Conservation (phyloP, 1,284 basidiomycete genomes). For the Phellopilus nigrolimitatus region DNA sequence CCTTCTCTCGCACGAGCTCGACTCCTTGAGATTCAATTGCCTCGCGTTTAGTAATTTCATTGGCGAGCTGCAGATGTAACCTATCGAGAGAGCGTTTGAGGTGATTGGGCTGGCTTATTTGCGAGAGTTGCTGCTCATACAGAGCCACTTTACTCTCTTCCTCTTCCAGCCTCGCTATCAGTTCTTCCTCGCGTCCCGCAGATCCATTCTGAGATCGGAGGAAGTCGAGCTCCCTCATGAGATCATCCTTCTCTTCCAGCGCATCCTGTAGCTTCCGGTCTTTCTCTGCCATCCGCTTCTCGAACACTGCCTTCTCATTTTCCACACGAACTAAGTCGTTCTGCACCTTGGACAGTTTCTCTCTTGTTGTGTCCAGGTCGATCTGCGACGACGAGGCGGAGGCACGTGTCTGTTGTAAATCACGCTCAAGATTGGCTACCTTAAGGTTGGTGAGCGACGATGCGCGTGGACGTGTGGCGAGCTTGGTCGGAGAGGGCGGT, state of each 20-base stretch:
- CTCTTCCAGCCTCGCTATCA: conserved; percentile 58
- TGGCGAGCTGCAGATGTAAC: conserved; percentile 38
- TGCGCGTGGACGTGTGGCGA: conserved; percentile 38
- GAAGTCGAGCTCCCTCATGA: conserved; percentile 40
- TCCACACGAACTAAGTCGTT: conserved; percentile 45
- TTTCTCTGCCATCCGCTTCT: conserved; percentile 39
- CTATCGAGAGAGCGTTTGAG: conserved; percentile 37
- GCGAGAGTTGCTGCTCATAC: conserved; percentile 41
- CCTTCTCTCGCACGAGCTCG: conserved; percentile 40
- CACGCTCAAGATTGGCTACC: conserved; percentile 47
- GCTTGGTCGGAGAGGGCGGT: conserved; percentile 28
- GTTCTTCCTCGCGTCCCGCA: conserved; percentile 45
- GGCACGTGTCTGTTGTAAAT: conserved; percentile 43
- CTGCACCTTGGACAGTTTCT: conserved; percentile 46
- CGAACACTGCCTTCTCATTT: conserved; percentile 55
- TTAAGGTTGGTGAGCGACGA: conserved; percentile 47
- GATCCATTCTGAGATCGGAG: conserved; percentile 31
- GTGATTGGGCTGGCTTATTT: conserved; percentile 32
- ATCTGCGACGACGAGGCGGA: conserved; percentile 39
- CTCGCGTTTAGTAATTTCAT: conserved; percentile 36
- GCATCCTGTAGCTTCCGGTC: conserved; percentile 39
- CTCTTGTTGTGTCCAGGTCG: conserved; percentile 37
- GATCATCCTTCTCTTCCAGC: conserved; percentile 50
- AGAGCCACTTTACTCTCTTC: conserved; percentile 56
- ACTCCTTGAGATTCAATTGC: conserved; percentile 34